Evolutionary conservation across 2,329 filamentous ascomycete genomes (phyloP), one percentile per base, ranked within the genome.

Genomic region (Ascochyta clinopodiicola): DNA sequence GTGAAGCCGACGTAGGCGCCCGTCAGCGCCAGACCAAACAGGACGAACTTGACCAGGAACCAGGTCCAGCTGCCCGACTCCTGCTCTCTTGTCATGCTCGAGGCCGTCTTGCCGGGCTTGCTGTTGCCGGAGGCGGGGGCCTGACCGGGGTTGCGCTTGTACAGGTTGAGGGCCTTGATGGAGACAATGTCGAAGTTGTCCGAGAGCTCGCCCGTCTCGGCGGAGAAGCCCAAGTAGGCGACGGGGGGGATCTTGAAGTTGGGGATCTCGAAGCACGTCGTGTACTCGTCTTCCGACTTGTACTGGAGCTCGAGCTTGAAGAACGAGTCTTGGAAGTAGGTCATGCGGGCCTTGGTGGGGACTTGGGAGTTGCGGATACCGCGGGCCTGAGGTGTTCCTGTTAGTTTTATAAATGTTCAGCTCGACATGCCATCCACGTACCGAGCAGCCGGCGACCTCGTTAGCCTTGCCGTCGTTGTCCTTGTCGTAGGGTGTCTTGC

Each of bases 121-220:
- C 47, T 39, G 12, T 40, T 49, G 4, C 55, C 57, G 2, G 56
- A 59, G 8, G 48, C 51, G 37, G 65, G 65, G 47, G 68, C 60
- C 54, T 51, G 48, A 36, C 56, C 54, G 17, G 64, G 64, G 44
- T 63, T 69, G 56, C 65, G 85, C 67, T 84, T 87, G 80, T 98
- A 98, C 59, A 99, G 81, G 77, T 97, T 99, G 81, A 89, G 90
- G 53, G 94, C 88, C 61, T 87, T 82, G 68, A 99, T 85, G 45
- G 87, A 89, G 74, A 98, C 87, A 76, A 99, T 96, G 79, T 99
- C 95, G 82, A 97, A 94, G 82, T 96, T 96, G 80, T 99, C 95
- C 77, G 88, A 92, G 63, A 99, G 86, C 81, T 99, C 94, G 71
- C 95, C 95, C 15, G 95, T 98, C 81, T 98, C 94, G 52, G 91